Evolutionary conservation across 768 basidiomycete species (phyloP).

Genomic region (Trametes cingulata): DNA sequence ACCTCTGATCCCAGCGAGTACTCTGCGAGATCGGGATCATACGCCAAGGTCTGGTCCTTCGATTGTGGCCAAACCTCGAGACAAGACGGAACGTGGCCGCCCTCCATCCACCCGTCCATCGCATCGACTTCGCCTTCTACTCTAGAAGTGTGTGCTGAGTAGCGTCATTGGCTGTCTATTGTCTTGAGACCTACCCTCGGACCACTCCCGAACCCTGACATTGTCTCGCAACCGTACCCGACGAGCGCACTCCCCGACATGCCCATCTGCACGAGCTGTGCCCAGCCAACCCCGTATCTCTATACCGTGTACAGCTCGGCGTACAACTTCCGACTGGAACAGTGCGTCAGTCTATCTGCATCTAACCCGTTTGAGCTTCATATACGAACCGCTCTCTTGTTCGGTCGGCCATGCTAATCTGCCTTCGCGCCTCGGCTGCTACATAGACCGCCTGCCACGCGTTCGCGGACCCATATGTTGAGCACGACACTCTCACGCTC

Average conservation of each 20-base stretch:
- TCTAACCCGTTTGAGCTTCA: slow-evolving; percentile 8
- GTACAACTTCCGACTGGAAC: slow-evolving; percentile 77
- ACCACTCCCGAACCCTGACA: not conserved
- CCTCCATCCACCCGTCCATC: not conserved
- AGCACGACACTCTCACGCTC: slow-evolving; percentile 74
- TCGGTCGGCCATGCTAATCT: slow-evolving; percentile 10
- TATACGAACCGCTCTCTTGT: slow-evolving; percentile 1
- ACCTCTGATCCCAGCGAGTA: no score
- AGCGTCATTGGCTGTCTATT: not conserved
- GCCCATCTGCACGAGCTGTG: slow-evolving; percentile 83
- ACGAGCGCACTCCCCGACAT: slow-evolving; percentile 37
- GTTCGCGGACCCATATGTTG: slow-evolving; percentile 87
- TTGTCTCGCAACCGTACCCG: not conserved
- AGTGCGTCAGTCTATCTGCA: slow-evolving; percentile 61
- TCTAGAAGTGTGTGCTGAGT: not conserved
- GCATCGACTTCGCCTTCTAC: not conserved
- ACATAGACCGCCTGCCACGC: slow-evolving; percentile 56
- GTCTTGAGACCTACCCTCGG: not conserved
- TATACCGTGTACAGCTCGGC: slow-evolving; percentile 83
- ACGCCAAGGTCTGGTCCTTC: not conserved
- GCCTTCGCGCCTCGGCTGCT: slow-evolving; percentile 8
- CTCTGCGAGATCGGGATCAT: no score
- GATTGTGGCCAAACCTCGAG: not conserved
- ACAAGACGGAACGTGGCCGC: slow-evolving; percentile 12
- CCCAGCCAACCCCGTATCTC: slow-evolving; percentile 60